Conservation (phyloP, 2,329 filamentous ascomycete species). For the Colletotrichum sp. region DNA sequence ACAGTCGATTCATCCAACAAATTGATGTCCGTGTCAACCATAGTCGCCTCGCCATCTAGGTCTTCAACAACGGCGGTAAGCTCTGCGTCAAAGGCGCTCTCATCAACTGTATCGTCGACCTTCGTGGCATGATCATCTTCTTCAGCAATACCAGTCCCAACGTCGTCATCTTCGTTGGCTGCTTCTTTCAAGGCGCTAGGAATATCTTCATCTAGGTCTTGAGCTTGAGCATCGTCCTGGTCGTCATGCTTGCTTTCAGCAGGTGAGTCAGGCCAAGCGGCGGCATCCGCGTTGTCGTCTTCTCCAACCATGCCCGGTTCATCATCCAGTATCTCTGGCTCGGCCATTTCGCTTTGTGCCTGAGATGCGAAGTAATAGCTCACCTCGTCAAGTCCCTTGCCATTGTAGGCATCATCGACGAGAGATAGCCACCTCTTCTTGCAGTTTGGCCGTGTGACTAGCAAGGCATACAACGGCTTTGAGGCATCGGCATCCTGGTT, state of each 20-base stretch:
- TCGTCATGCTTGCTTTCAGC: neutral
- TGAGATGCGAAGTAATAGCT: constrained; percentile 38
- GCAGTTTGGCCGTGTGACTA: constrained; percentile 44
- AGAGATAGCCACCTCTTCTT: constrained; percentile 43
- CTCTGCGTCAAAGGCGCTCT: neutral
- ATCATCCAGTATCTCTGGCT: constrained; percentile 23
- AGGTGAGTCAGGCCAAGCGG: constrained; percentile 7
- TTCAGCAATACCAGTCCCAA: neutral
- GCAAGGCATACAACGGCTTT: constrained; percentile 45
- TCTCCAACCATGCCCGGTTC: constrained; percentile 19
- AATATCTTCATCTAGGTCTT: neutral
- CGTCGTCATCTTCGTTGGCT: neutral
- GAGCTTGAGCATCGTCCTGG: constrained; percentile 1
- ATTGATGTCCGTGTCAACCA: neutral
- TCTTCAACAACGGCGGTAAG: neutral
- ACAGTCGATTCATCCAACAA: neutral
- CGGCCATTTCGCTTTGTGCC: constrained; percentile 22
- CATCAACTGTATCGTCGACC: neutral
- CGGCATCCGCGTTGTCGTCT: constrained; percentile 16
- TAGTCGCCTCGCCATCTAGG: constrained; percentile 1
- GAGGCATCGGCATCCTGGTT: constrained; percentile 45
- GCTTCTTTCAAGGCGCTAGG: neutral
- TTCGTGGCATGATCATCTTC: neutral
- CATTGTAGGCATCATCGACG: constrained; percentile 45
- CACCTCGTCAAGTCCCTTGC: constrained; percentile 45